A percentile compares a stretch with the other conserved stretches of the same genome.
Evolutionary conservation across 495 filamentous ascomycete genomes (phyloP).

Genomic region (Aspergillus kassunensis): DNA sequence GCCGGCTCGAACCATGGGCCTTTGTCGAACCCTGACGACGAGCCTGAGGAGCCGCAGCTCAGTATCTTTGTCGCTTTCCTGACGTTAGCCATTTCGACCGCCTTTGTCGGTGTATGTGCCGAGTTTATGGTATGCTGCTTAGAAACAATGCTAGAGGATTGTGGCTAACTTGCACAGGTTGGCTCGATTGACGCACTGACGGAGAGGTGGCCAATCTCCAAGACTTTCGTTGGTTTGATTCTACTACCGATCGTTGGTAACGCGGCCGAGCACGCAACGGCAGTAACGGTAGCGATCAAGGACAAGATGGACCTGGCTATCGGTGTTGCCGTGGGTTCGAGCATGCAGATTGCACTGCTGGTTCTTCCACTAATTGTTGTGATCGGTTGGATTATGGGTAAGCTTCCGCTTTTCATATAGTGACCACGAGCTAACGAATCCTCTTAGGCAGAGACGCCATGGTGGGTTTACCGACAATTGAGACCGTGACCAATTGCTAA

Average conservation of each 20-base stretch:
- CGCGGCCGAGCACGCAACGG: slow-evolving; percentile 82
- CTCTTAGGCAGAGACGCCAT: slow-evolving; percentile 31
- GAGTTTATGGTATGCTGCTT: slow-evolving; percentile 70
- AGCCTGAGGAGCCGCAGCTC: slow-evolving; percentile 71
- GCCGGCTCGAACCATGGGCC: slow-evolving; percentile 39
- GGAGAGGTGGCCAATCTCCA: slow-evolving; percentile 49
- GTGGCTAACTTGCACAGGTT: slow-evolving; percentile 31
- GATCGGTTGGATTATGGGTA: slow-evolving; percentile 76
- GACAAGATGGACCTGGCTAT: slow-evolving; percentile 90
- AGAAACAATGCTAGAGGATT: neutral
- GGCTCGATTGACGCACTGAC: slow-evolving; percentile 71
- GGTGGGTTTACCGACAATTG: slow-evolving; percentile 21
- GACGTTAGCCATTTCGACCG: slow-evolving; percentile 68
- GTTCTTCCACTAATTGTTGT: slow-evolving; percentile 74
- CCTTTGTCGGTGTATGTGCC: slow-evolving; percentile 79
- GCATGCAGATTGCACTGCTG: slow-evolving; percentile 82
- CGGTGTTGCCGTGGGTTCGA: slow-evolving; percentile 78
- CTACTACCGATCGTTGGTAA: slow-evolving; percentile 88
- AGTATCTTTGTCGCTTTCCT: slow-evolving; percentile 63
- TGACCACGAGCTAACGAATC: neutral
- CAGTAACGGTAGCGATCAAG: slow-evolving; percentile 80
- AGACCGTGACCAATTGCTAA: slow-evolving; percentile 12
- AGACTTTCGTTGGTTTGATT: slow-evolving; percentile 80
- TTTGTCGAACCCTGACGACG: slow-evolving; percentile 47
- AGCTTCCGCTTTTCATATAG: slow-evolving; percentile 14